phyloP scores from a whole-genome alignment of 2,329 filamentous ascomycete species.

The Bisporella sp. region DNA sequence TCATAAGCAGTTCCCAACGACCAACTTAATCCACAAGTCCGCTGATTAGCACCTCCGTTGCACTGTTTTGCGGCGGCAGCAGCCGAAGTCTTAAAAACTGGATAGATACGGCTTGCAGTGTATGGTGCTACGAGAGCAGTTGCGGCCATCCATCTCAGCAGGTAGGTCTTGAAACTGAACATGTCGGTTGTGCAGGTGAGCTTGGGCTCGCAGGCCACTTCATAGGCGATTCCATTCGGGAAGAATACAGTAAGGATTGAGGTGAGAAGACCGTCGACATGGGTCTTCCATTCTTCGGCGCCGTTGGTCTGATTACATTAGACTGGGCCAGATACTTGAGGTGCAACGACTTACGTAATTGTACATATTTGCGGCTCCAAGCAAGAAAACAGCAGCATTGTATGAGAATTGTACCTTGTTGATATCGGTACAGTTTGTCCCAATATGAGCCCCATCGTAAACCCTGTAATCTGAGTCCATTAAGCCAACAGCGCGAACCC shows the following conservation, averaged over 20 bases:
- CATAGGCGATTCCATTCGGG: constrained; percentile 48
- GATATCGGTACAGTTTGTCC: constrained; percentile 40
- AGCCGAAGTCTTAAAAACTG: constrained; percentile 47
- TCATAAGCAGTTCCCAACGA: constrained; percentile 40
- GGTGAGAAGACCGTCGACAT: constrained; percentile 28
- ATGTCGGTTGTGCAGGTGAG: constrained; percentile 55
- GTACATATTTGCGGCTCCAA: constrained; percentile 39
- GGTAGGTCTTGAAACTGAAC: constrained; percentile 59
- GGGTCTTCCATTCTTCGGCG: constrained; percentile 29
- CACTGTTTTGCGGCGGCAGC: constrained; percentile 48
- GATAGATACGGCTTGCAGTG: constrained; percentile 46
- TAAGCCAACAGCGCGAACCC: constrained; percentile 49
- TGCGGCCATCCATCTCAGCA: constrained; percentile 52
- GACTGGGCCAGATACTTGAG: constrained; percentile 37
- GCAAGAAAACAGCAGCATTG: constrained; percentile 60
- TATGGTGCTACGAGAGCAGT: constrained; percentile 52
- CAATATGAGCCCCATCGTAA: constrained; percentile 46
- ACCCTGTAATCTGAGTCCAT: constrained; percentile 50
- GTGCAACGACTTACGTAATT: constrained; percentile 36
- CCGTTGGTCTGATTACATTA: constrained; percentile 26
- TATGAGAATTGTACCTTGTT: constrained; percentile 62
- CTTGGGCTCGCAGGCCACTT: constrained; percentile 50
- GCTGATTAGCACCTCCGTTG: constrained; percentile 46
- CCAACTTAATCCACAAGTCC: constrained; percentile 57
- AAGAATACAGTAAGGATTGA: constrained; percentile 30